Conservation (phyloP, 129 eudicot species). For the Chrysanthemum lavandulifolium region DNA sequence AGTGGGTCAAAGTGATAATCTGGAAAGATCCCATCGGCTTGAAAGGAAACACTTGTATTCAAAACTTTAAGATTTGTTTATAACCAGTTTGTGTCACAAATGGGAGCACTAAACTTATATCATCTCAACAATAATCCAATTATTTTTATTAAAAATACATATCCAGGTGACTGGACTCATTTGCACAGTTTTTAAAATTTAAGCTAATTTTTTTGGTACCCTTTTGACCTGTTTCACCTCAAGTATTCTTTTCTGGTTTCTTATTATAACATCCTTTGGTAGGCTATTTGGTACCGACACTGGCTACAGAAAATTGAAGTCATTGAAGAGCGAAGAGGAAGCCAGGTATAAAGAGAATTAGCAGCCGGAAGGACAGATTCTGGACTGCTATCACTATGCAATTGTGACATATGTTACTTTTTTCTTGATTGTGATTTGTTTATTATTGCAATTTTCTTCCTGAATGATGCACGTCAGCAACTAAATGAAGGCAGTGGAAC, state of each 20-base stretch:
- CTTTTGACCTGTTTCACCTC: neutral
- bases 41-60: neutral
- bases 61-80: neutral
- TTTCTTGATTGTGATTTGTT: slow-evolving; percentile 29
- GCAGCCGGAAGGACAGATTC: neutral
- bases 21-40: too few species aligned
- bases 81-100: neutral
- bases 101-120: neutral
- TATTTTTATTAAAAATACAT: neutral
- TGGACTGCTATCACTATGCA: slow-evolving; percentile 16
- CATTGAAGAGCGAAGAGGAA: slow-evolving; percentile 56
- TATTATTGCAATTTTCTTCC: slow-evolving; percentile 8
- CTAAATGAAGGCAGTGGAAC: slow-evolving; percentile 16
- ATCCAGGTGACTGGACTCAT: neutral
- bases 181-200: neutral
- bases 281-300: slow-evolving; percentile 94
- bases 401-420: slow-evolving; percentile 18
- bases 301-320: slow-evolving; percentile 90
- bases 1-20: too few species aligned
- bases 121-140: neutral
- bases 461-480: slow-evolving; percentile 13
- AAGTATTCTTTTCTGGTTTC: neutral
- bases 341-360: slow-evolving; percentile 44
- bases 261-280: slow-evolving; percentile 3
- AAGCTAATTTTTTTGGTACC: neutral